Conservation (phyloP, 1,284 basidiomycete genomes). For the Malassezia yamatoensis region DNA sequence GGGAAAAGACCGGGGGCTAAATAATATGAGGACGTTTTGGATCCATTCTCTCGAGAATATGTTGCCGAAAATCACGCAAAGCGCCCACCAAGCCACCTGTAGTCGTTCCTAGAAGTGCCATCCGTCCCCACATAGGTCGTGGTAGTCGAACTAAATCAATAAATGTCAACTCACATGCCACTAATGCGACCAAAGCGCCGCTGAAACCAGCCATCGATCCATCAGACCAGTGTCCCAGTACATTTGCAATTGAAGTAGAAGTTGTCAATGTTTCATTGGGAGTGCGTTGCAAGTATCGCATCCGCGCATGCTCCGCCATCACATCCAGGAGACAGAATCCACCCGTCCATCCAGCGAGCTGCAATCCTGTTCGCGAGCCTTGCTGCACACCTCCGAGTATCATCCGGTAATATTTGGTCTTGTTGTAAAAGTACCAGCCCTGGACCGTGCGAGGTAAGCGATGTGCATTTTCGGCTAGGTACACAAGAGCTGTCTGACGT, state of each 20-base stretch:
- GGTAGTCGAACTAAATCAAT: slow-evolving; percentile 7
- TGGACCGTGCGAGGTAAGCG: slow-evolving; percentile 42
- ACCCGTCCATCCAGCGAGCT: slow-evolving; percentile 29
- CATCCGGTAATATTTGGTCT: slow-evolving; percentile 46
- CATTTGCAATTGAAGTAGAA: slow-evolving; percentile 10
- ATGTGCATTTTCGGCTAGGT: slow-evolving; percentile 47
- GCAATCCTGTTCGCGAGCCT: slow-evolving; percentile 25
- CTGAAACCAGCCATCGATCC: slow-evolving; percentile 27
- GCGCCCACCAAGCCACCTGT: slow-evolving; percentile 12
- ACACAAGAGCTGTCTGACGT: slow-evolving; percentile 31
- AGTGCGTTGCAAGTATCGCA: background rate
- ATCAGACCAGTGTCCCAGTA: slow-evolving; percentile 35
- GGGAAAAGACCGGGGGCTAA: background rate
- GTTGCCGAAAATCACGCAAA: slow-evolving; percentile 15
- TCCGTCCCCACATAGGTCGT: slow-evolving; percentile 3
- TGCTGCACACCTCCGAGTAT: slow-evolving; percentile 31
- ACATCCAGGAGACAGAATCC: slow-evolving; percentile 34
- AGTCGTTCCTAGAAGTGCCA: slow-evolving; percentile 9
- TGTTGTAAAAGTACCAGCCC: slow-evolving; percentile 48
- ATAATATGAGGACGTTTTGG: background rate
- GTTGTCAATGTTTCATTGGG: background rate
- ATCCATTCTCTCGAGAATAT: background rate
- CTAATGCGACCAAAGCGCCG: slow-evolving; percentile 20
- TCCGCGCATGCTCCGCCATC: slow-evolving; percentile 2
- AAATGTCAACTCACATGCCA: slow-evolving; percentile 20